These are phyloP conservation scores for Rutstroemia sydowiana DNA, from an alignment of 2,329 filamentous ascomycete genomes.

Conservation along the genomic window DNA sequence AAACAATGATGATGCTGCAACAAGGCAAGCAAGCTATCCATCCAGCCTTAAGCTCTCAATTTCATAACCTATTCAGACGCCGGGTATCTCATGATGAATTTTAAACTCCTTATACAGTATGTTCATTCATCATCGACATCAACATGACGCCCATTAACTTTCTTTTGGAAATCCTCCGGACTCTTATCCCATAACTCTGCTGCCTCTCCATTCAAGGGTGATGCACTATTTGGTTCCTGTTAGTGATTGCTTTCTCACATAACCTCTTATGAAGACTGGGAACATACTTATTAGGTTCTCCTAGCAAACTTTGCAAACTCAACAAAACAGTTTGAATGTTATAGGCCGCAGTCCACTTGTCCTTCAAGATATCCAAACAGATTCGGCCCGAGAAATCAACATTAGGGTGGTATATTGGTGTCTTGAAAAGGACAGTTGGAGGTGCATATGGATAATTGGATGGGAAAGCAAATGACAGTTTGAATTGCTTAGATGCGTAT, in stretches of 20 bases:
- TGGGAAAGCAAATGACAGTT: conserved; percentile 86
- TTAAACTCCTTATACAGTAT: not conserved
- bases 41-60: not conserved
- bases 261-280: conserved; percentile 13
- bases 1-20: not conserved
- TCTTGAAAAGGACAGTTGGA: conserved; percentile 92
- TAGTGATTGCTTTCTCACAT: not conserved
- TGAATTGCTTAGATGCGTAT: conserved; percentile 81
- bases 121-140: conserved; percentile 54
- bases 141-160: conserved; percentile 54
- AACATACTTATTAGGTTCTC: conserved; percentile 94
- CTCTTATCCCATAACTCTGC: conserved; percentile 94
- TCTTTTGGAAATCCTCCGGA: conserved; percentile 76
- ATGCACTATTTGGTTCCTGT: conserved; percentile 55
- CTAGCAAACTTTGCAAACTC: conserved; percentile 88
- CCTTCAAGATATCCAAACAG: conserved; percentile 95
- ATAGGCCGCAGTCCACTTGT: conserved; percentile 98
- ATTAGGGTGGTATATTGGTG: conserved; percentile 97
- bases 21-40: not conserved
- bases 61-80: not conserved
- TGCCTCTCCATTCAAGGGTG: conserved; percentile 90
- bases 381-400: conserved; percentile 96
- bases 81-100: not conserved
- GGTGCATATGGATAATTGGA: conserved; percentile 88
- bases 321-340: conserved; percentile 90